Evolutionary conservation across 129 eudicot genomes (phyloP).

Genomic region (Lonicera japonica): DNA sequence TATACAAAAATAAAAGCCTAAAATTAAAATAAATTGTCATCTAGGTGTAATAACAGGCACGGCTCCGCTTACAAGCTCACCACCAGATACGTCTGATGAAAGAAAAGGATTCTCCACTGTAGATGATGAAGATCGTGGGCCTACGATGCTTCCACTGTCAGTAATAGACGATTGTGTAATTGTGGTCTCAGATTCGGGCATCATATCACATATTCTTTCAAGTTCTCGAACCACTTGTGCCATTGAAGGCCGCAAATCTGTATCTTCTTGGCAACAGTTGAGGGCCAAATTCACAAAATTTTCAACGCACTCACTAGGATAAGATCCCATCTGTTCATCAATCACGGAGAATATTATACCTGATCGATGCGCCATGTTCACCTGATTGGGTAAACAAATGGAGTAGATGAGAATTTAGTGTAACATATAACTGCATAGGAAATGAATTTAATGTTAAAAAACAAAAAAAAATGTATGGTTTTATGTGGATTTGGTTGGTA

Average conservation of each 20-base stretch:
- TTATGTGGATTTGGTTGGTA: no score
- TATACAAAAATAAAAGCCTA: slow-evolving; percentile 1
- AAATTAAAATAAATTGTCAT: slow-evolving; percentile 11
- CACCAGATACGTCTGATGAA: slow-evolving; percentile 69
- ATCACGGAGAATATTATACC: slow-evolving; percentile 72
- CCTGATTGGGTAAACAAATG: slow-evolving; percentile 31
- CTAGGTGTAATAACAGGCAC: slow-evolving; percentile 64
- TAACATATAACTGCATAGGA: neutral
- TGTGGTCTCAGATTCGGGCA: slow-evolving; percentile 59
- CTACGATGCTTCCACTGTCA: slow-evolving; percentile 14
- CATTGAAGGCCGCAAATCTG: slow-evolving; percentile 75
- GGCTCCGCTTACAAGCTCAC: slow-evolving; percentile 83
- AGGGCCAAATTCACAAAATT: slow-evolving; percentile 65
- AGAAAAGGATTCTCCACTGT: slow-evolving; percentile 36
- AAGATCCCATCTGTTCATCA: slow-evolving; percentile 75
- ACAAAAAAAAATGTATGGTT: no score
- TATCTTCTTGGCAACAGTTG: slow-evolving; percentile 82
- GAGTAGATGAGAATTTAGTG: neutral
- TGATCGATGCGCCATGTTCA: slow-evolving; percentile 58
- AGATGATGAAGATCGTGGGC: slow-evolving; percentile 37
- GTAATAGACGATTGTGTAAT: slow-evolving; percentile 11
- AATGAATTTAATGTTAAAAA: no score
- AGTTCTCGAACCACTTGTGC: slow-evolving; percentile 81
- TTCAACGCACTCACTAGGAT: slow-evolving; percentile 78
- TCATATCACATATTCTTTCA: slow-evolving; percentile 53